A percentile compares a stretch with the other conserved stretches of the same genome.
These are phyloP conservation scores for Pascua sp. DNA, from an alignment of 1,284 basidiomycete species.

Conservation along the genomic window DNA sequence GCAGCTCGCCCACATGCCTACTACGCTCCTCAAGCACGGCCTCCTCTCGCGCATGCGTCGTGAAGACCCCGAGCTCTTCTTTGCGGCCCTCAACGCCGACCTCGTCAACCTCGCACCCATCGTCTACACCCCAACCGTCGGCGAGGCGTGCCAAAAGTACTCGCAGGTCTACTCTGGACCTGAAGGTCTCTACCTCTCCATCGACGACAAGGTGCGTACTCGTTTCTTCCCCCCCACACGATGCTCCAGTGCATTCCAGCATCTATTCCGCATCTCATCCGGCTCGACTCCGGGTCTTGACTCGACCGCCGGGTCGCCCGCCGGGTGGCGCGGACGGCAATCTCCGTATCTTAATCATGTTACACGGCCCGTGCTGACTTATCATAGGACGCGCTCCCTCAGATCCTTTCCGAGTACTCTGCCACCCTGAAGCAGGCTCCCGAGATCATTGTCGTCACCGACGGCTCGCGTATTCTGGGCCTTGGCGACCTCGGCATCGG, in stretches of 20 bases:
- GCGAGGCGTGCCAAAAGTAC: slow-evolving; percentile 82
- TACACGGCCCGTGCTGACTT: slow-evolving; percentile 3
- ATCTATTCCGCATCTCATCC: neutral
- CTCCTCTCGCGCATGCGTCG: slow-evolving; percentile 38
- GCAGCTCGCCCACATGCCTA: slow-evolving; percentile 38
- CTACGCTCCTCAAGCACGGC: slow-evolving; percentile 40
- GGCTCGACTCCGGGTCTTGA: neutral
- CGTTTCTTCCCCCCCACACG: neutral
- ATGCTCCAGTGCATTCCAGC: neutral
- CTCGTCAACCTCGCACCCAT: slow-evolving; percentile 58
- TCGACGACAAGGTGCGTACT: slow-evolving; percentile 68
- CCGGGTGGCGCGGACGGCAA: too few relatives aligned
- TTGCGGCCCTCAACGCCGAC: slow-evolving; percentile 38
- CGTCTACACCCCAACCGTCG: slow-evolving; percentile 90
- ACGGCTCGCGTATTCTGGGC: slow-evolving; percentile 90
- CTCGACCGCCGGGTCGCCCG: too few relatives aligned
- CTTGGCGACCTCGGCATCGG: slow-evolving; percentile 74
- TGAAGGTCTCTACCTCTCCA: slow-evolving; percentile 70
- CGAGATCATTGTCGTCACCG: slow-evolving; percentile 80
- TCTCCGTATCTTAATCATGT: too few relatives aligned
- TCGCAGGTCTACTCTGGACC: slow-evolving; percentile 76
- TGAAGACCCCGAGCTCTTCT: slow-evolving; percentile 44
- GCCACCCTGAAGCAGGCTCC: slow-evolving; percentile 63
- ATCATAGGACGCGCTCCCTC: slow-evolving; percentile 55
- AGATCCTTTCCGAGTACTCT: slow-evolving; percentile 46